A percentile compares a stretch with the other conserved stretches of the same genome.
Conservation (phyloP, 116 monocot species). For the Zostera marina region DNA sequence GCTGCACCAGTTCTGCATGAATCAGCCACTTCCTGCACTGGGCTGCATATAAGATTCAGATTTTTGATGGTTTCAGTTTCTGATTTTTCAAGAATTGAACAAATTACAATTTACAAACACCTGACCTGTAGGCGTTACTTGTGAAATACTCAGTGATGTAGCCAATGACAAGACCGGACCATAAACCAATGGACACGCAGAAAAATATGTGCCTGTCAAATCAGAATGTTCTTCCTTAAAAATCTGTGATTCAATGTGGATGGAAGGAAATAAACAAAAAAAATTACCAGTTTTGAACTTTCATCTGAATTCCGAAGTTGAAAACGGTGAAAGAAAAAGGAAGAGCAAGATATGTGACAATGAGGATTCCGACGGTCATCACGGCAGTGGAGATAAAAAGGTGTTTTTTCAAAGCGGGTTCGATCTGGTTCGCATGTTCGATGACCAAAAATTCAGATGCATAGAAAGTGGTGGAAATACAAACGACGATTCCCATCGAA, state of each 20-base stretch:
- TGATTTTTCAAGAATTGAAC: no score
- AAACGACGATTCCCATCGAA: constrained; percentile 45
- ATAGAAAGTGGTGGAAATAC: constrained; percentile 38
- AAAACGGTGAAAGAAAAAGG: constrained; percentile 35
- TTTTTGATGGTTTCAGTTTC: no score
- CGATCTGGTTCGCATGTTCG: constrained; percentile 28
- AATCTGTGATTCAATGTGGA: not conserved
- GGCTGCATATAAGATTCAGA: constrained; percentile 1
- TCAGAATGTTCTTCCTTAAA: not conserved
- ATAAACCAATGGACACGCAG: constrained; percentile 43
- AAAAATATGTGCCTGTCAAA: constrained; percentile 45
- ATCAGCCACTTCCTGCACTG: constrained; percentile 19
- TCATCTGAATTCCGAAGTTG: constrained; percentile 36
- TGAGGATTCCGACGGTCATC: constrained; percentile 39
- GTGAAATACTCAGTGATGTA: constrained; percentile 58
- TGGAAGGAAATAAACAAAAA: not conserved
- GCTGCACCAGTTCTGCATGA: constrained; percentile 31
- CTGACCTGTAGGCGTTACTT: constrained; percentile 64
- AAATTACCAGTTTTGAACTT: constrained; percentile 38
- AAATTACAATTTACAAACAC: not conserved
- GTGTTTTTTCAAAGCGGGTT: constrained; percentile 36
- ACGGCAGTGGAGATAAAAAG: constrained; percentile 35
- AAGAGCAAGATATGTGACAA: constrained; percentile 28
- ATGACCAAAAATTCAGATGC: constrained; percentile 38
- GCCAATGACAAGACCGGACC: constrained; percentile 47